Evolutionary conservation across 352 stramenopile species (phyloP), one percentile per base, ranked within the genome.

Genomic region (Pythium aquatile): DNA sequence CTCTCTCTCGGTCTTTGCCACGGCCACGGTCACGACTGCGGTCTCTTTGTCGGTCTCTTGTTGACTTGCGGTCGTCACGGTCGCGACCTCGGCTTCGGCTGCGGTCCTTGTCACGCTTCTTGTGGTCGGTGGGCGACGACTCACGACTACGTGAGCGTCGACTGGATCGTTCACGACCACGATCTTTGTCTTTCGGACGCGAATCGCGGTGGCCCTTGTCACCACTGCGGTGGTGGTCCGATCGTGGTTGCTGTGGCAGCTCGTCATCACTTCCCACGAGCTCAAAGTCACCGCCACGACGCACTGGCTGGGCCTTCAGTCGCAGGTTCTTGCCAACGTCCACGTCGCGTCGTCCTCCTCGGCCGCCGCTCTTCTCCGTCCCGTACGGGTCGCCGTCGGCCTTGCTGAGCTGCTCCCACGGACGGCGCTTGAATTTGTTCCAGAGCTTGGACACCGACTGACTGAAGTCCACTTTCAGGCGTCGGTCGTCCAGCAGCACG

Each of bases 391-490:
- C 76, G 10, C 76, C 72, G 46, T 87, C 77, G 33, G 68, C 63
- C 63, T 89, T 88, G 58, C 65, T 84, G 51, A 75, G 62, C 39
- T 83, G 84, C 55, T 93, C 82, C 73, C 79, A 89, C 42, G 78
- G 76, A 6, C 79, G 75, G 13, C 83, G 74, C 47, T 85, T 81
- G 64, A 91, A 78, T 53, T 92, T 89, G 76, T 98, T 97, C 97
- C 97, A 99, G 7, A 99, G 75, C 72, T 99, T 99, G 7, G 96
- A 93, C 1, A 99, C 97, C 32, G 92, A 98, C 70, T 99, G 98
- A 65, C 86, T 98, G 61, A 99, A 99, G 74, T 99, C 97, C 29
- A 95, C 87, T 70, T 95, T 95, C 60, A 95, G 90, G 33, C 97
- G 88, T 20, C 97, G 87, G 72, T 99, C 97, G 78, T 99, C 98